Base-by-base conservation (phyloP, 2,329 filamentous ascomycete genomes). In the Trichoderma koningiopsis region DNA sequence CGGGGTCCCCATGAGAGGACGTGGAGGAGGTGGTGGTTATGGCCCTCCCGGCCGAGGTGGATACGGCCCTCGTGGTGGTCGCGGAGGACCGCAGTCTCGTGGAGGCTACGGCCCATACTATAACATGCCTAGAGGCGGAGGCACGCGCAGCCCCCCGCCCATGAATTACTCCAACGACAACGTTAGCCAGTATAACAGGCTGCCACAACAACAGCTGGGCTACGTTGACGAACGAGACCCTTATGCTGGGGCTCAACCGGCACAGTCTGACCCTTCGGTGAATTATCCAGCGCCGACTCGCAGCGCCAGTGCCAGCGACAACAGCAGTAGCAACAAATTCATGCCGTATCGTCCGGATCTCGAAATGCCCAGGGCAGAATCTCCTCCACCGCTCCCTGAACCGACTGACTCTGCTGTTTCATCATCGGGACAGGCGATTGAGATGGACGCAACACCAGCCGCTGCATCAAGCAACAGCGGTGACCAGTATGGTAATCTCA, bases 401-500 rank as follows among this genome's bases (percentile, higher is more conserved):
- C 76, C 80, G 57, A 79, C 82, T 53, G 76, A 81, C 69, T 73
- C 78, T 58, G 72, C 75, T n/a, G 73, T 78, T 31, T 49, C 59
- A 7, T 49, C 58, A 40, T 78, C 89, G 14, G 89, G 89, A 11
- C 90, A 91, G 75, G 89, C 91, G 3, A 87, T 94, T 65, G 93
- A 96, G 78, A 94, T 96, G 92, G 91, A 94, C 77, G 89, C 90
- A 40, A 85, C 83, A 66, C 84, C 85, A n/a, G 77, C 79, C 67
- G 80, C 79, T 33, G 71, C 81, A 3, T 82, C 81, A 16, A 74
- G 74, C 49, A 81, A 79, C 16, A 84, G 81, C 71, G 55, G 14
- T 37, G 84, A 81, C 24, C 82, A 84, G 68, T 84, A 83, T 68
- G 81, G 81, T 62, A 79, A 80, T 43, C 77, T 88, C 22, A 82